Conservation (phyloP, 2,329 filamentous ascomycete genomes). For the Colletotrichum cordylinicola region DNA sequence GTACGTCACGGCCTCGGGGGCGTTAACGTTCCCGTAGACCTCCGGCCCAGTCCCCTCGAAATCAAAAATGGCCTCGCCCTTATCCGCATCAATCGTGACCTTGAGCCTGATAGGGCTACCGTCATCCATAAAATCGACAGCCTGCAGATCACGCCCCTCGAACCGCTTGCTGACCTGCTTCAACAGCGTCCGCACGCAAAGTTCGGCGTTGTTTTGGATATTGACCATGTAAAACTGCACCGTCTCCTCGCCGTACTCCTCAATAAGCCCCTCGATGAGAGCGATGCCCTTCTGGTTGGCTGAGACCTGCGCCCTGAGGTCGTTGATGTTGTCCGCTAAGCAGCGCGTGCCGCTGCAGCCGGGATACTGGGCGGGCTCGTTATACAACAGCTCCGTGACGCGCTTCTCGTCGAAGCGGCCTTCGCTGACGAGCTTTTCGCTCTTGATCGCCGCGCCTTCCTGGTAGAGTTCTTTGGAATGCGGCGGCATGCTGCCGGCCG, state of each 20-base stretch:
- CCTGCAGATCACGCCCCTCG: slow-evolving; percentile 71
- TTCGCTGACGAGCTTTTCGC: slow-evolving; percentile 75
- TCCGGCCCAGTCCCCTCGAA: slow-evolving; percentile 82
- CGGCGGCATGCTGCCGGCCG: slow-evolving; percentile 82
- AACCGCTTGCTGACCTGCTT: slow-evolving; percentile 75
- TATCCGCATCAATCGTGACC: slow-evolving; percentile 75
- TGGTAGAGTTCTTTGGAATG: slow-evolving; percentile 69
- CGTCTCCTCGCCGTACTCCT: slow-evolving; percentile 78
- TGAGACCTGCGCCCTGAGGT: slow-evolving; percentile 83
- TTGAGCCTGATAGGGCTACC: slow-evolving; percentile 78
- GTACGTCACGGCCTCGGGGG: slow-evolving; percentile 82
- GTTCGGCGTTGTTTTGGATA: slow-evolving; percentile 82
- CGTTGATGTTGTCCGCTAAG: slow-evolving; percentile 81
- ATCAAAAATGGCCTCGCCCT: slow-evolving; percentile 81
- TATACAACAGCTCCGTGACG: slow-evolving; percentile 74
- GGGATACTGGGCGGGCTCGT: slow-evolving; percentile 75
- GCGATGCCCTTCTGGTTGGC: slow-evolving; percentile 87
- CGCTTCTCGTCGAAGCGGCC: slow-evolving; percentile 80
- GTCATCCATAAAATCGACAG: slow-evolving; percentile 85
- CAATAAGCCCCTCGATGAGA: slow-evolving; percentile 77
- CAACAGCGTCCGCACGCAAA: slow-evolving; percentile 74
- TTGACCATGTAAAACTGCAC: slow-evolving; percentile 86
- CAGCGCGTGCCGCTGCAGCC: slow-evolving; percentile 82
- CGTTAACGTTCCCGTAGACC: slow-evolving; percentile 82
- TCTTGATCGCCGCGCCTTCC: slow-evolving; percentile 68